phyloP scores from a whole-genome alignment of 1,139 yeast species.

The Scheffersomyces illinoinensis region DNA sequence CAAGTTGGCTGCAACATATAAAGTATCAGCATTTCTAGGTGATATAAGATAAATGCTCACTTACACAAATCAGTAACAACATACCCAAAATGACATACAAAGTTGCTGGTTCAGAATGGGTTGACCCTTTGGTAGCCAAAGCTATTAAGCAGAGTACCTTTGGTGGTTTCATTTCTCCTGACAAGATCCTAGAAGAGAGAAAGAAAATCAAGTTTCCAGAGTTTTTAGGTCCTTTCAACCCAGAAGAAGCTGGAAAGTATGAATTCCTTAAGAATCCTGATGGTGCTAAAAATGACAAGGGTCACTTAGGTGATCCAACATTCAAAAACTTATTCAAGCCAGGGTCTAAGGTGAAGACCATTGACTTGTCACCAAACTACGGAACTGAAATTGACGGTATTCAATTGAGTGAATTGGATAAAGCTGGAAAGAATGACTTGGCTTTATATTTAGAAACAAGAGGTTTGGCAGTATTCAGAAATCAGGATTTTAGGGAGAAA shows the following conservation, averaged over 20 bases:
- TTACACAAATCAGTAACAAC: not conserved
- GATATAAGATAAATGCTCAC: not conserved
- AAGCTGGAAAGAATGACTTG: slow-evolving; percentile 27
- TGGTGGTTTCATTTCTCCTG: slow-evolving; percentile 3
- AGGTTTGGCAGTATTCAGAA: slow-evolving; percentile 24
- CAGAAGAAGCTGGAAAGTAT: slow-evolving; percentile 13
- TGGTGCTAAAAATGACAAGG: slow-evolving; percentile 18
- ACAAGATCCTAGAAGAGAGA: slow-evolving; percentile 8
- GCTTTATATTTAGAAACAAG: slow-evolving; percentile 25
- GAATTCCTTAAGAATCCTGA: slow-evolving; percentile 12
- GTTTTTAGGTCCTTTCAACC: slow-evolving; percentile 11
- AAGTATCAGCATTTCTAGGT: not conserved
- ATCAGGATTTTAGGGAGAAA: slow-evolving; percentile 26
- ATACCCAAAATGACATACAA: not conserved
- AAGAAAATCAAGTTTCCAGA: slow-evolving; percentile 16
- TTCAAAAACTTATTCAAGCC: slow-evolving; percentile 24
- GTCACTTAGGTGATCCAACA: slow-evolving; percentile 22
- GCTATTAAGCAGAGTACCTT: not conserved
- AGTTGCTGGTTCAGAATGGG: slow-evolving; percentile 6
- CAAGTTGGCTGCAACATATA: not conserved
- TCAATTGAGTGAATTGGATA: slow-evolving; percentile 25
- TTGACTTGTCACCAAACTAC: slow-evolving; percentile 25
- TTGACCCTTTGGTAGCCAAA: slow-evolving; percentile 9
- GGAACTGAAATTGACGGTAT: slow-evolving; percentile 30
- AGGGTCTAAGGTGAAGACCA: slow-evolving; percentile 8